These are phyloP conservation scores for Naganishia albida DNA, from an alignment of 1,284 basidiomycete genomes.

Conservation along the genomic window DNA sequence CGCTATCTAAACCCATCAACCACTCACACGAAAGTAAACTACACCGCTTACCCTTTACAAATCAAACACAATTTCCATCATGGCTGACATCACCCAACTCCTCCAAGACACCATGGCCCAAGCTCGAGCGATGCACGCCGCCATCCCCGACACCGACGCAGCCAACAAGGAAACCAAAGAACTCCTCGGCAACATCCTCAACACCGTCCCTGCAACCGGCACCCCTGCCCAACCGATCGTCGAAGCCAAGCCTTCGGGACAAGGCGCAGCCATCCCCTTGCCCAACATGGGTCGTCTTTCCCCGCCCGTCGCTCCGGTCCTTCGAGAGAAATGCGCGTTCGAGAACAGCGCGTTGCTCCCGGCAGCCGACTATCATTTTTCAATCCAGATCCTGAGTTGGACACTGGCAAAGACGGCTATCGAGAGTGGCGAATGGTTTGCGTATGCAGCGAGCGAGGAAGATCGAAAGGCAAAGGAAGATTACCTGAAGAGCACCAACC, in stretches of 20 bases:
- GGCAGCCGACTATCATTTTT: slow-evolving; percentile 12
- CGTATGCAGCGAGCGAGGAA: slow-evolving; percentile 4
- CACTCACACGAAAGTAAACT: not conserved
- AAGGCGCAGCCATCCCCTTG: not conserved
- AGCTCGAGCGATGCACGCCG: slow-evolving; percentile 22
- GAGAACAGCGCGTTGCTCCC: slow-evolving; percentile 21
- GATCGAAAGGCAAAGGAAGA: slow-evolving; percentile 1
- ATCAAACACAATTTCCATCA: not conserved
- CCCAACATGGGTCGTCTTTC: slow-evolving; percentile 19
- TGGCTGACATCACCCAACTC: slow-evolving; percentile 23
- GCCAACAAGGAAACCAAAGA: slow-evolving; percentile 28
- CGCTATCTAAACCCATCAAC: not conserved
- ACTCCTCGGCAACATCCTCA: slow-evolving; percentile 25
- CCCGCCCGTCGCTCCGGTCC: not conserved
- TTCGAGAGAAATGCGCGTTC: slow-evolving; percentile 24
- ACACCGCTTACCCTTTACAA: not conserved
- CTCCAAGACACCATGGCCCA: slow-evolving; percentile 26
- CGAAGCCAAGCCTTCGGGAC: not conserved
- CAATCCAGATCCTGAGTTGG: slow-evolving; percentile 13
- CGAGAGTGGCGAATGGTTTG: slow-evolving; percentile 21
- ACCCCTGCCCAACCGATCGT: slow-evolving; percentile 11
- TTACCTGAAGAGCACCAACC: slow-evolving; percentile 2
- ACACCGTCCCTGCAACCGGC: slow-evolving; percentile 1
- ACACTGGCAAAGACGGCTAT: slow-evolving; percentile 19
- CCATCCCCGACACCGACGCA: slow-evolving; percentile 16